These are phyloP conservation scores for Vanilla planifolia DNA, from an alignment of 106 monocot genomes.

Conservation along the genomic window DNA sequence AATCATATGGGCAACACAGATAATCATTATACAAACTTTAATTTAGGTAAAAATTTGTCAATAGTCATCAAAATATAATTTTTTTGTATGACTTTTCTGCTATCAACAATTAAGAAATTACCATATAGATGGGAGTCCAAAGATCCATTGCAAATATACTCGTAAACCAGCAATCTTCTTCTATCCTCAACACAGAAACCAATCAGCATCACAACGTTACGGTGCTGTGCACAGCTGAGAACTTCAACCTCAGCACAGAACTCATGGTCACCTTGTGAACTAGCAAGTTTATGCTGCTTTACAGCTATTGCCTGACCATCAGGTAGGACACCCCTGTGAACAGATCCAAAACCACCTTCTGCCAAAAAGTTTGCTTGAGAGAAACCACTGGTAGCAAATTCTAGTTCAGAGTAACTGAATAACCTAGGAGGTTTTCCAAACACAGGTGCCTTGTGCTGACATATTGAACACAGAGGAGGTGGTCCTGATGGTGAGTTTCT, in stretches of 20 bases:
- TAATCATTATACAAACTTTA: too few species aligned
- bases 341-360: conserved; percentile 90
- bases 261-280: conserved; percentile 78
- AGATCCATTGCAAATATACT: conserved; percentile 88
- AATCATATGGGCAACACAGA: too few species aligned
- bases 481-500: conserved; percentile 53
- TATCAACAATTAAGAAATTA: too few species aligned
- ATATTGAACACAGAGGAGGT: conserved; percentile 86
- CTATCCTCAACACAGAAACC: conserved; percentile 76
- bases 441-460: conserved; percentile 70
- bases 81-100: too few species aligned
- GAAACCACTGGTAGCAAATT: conserved; percentile 71
- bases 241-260: conserved; percentile 94
- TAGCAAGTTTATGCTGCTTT: conserved; percentile 88
- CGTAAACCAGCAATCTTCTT: conserved; percentile 81
- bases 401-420: conserved; percentile 73
- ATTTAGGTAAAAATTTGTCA: too few species aligned
- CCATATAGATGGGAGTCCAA: conserved; percentile 86
- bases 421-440: conserved; percentile 81
- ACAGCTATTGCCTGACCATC: conserved; percentile 87
- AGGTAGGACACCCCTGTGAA: conserved; percentile 67
- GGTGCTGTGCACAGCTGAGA: conserved; percentile 85
- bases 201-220: conserved; percentile 89
- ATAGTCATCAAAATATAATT: too few species aligned
- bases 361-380: conserved; percentile 85